phyloP scores from a whole-genome alignment of 768 basidiomycete genomes.

The Mycena belliarum region DNA sequence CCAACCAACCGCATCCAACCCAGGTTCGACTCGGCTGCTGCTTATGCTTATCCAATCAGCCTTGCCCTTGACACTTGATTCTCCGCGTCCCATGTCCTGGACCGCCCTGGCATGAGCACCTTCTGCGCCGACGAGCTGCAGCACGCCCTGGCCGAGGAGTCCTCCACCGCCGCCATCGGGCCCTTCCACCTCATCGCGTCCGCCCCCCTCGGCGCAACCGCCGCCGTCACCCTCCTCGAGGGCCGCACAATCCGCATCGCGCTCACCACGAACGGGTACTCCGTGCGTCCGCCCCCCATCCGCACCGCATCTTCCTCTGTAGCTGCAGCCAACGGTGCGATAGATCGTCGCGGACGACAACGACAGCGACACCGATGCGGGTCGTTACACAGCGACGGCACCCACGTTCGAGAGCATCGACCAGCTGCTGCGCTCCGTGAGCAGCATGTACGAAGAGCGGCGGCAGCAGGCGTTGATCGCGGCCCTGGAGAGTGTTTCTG shows the following conservation, averaged over 20 bases:
- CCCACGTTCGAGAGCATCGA: constrained; percentile 60
- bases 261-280: constrained; percentile 58
- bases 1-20: too few relatives aligned
- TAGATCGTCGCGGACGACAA: constrained; percentile 20
- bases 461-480: constrained; percentile 48
- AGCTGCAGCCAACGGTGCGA: background rate
- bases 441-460: constrained; percentile 52
- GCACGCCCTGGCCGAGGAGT: constrained; percentile 57
- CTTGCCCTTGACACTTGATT: too few relatives aligned
- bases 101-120: constrained; percentile 19
- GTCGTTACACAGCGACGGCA: constrained; percentile 6
- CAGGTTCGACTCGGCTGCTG: too few relatives aligned
- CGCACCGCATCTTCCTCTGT: background rate
- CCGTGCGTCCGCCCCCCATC: constrained; percentile 43
- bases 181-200: constrained; percentile 43
- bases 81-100: background rate
- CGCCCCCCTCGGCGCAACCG: constrained; percentile 49
- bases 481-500: constrained; percentile 43
- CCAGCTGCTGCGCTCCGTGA: constrained; percentile 52
- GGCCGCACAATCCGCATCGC: constrained; percentile 46
- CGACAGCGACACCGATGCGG: constrained; percentile 22
- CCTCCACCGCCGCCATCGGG: constrained; percentile 54
- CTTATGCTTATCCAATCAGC: too few relatives aligned
- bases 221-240: constrained; percentile 58
- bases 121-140: constrained; percentile 54